These are phyloP conservation scores for Cyberlindnera mrakii DNA, from an alignment of 805 yeast genomes.

Conservation along the genomic window DNA sequence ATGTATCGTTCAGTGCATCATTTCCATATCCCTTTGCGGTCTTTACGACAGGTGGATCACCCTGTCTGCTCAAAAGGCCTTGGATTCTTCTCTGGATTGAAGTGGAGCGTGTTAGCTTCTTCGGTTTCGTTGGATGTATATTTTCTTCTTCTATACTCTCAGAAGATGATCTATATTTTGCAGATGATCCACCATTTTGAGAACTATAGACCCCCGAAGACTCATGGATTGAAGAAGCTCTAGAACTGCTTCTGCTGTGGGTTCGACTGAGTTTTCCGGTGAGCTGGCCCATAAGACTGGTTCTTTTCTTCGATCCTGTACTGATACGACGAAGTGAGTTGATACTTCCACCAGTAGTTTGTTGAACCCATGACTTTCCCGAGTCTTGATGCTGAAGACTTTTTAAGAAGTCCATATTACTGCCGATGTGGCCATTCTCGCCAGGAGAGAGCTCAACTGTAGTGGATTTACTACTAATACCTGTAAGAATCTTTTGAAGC, in stretches of 20 bases:
- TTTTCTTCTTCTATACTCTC: slow-evolving; percentile 22
- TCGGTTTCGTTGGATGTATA: slow-evolving; percentile 3
- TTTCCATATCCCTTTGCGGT: slow-evolving; percentile 83
- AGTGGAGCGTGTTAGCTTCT: slow-evolving; percentile 14
- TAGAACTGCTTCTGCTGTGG: slow-evolving; percentile 22
- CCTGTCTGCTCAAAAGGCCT: slow-evolving; percentile 27
- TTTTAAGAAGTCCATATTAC: slow-evolving; percentile 34
- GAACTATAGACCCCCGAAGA: slow-evolving; percentile 12
- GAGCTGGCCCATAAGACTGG: slow-evolving; percentile 19
- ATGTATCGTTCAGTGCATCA: slow-evolving; percentile 34
- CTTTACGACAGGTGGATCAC: slow-evolving; percentile 41
- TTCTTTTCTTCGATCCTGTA: slow-evolving; percentile 21
- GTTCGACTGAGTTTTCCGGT: slow-evolving; percentile 24
- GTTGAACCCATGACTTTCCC: slow-evolving; percentile 28
- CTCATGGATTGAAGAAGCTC: slow-evolving; percentile 25
- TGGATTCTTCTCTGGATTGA: slow-evolving; percentile 26
- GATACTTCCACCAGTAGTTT: slow-evolving; percentile 27
- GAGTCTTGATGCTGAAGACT: slow-evolving; percentile 31
- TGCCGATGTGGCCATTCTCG: slow-evolving; percentile 23
- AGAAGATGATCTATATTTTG: slow-evolving; percentile 16
- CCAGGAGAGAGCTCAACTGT: slow-evolving; percentile 20
- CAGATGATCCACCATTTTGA: background rate
- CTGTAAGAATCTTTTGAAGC: slow-evolving; percentile 25
- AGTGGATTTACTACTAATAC: slow-evolving; percentile 13
- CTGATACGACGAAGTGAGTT: slow-evolving; percentile 24